Conservation (phyloP, 345 rosid genomes). For the Theobroma cacao region DNA sequence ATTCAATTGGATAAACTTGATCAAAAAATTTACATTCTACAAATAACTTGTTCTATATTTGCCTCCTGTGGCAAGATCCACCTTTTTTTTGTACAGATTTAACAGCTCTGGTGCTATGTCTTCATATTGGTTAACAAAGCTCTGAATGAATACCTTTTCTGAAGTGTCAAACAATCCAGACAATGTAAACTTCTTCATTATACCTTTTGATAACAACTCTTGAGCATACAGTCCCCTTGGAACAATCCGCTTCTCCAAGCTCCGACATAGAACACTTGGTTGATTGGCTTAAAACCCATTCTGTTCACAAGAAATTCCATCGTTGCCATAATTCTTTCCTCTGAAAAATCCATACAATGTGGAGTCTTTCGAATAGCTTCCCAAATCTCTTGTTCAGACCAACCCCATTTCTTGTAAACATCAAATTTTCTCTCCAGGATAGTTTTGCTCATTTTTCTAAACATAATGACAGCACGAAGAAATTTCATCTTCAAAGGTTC, state of each 20-base stretch:
- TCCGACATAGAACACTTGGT: not conserved
- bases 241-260: slow-evolving; percentile 30
- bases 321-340: not conserved
- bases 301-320: slow-evolving; percentile 16
- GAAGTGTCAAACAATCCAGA: not conserved
- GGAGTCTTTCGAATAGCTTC: slow-evolving; percentile 10
- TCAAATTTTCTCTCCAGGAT: slow-evolving; percentile 20
- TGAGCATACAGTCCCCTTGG: slow-evolving; percentile 26
- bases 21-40: too few relatives aligned
- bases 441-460: not conserved
- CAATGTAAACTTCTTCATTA: slow-evolving; percentile 16
- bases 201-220: slow-evolving; percentile 17
- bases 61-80: not conserved
- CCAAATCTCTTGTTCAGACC: slow-evolving; percentile 19
- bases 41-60: too few relatives aligned
- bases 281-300: slow-evolving; percentile 1
- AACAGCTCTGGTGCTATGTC: slow-evolving; percentile 12
- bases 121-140: slow-evolving; percentile 13
- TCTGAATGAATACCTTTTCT: slow-evolving; percentile 12
- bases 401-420: slow-evolving; percentile 25
- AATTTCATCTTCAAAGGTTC: slow-evolving; percentile 7
- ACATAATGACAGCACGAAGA: not conserved
- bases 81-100: slow-evolving; percentile 16
- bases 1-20: too few relatives aligned
- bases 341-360: not conserved